Evolutionary conservation across 139 green algal species (phyloP), one percentile per base, ranked within the genome.

Genomic region (Chlamydomonas applanata): DNA sequence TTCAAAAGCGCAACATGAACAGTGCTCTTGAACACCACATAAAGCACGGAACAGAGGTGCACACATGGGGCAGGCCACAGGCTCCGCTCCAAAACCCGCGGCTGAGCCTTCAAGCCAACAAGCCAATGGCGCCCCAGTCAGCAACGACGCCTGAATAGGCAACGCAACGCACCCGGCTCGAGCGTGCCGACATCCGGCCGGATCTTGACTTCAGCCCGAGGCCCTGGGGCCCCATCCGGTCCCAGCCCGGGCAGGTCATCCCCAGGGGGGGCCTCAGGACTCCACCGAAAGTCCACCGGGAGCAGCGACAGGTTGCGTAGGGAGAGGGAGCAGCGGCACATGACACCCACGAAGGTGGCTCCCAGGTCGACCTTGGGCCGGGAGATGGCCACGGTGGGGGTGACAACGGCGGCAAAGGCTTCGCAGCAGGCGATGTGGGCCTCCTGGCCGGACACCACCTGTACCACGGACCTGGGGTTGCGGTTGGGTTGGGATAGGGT

Each of bases 331-430:
- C 72, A 73, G 9, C 60, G 62, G 25, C 30, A 49, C 2, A 66
- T 72, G 33, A 84, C 80, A 33, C 80, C 80, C 35, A 82, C 14
- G 61, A 79, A 86, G 2, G 80, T 74, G 36, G 70, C 40, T 22
- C 80, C 80, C 52, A 86, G 56, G 72, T 86, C 75, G 1, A 86
- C 67, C 67, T 63, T 73, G 14, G 80, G 80, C n/a, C 53, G 40
- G 61, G 61, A 72, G 40, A 86, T 36, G 9, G 77, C 75, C 36
- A 57, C 69, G 11, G n/a, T 63, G n/a, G 80, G 80, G 29, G 75
- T 86, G 16, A 86, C 80, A 14, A 82, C 76, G 20, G 52, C 72
- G 64, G 76, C 80, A 30, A 82, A 80, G 14, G 77, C 44, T 57
- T 79, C 72, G 11, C 40, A 49, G 40, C 65, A 54, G 11, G 52